Percentiles rank a stretch among this genome's conserved stretches.
These are phyloP conservation scores for Fusarium buharicum DNA, from an alignment of 2,329 filamentous ascomycete species.

Conservation along the genomic window DNA sequence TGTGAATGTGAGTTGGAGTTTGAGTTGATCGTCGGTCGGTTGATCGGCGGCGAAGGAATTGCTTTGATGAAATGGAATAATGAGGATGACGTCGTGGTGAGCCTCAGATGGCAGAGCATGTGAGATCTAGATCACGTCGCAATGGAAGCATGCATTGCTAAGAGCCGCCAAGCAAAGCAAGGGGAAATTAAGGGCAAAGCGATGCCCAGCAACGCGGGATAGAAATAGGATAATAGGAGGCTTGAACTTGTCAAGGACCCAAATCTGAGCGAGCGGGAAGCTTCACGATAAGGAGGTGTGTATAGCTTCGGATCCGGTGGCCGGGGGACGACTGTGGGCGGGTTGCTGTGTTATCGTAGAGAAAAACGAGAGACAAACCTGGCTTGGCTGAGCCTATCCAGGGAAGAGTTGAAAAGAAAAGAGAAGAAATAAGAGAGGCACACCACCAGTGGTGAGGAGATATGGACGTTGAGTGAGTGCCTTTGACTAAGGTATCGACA, in stretches of 20 bases:
- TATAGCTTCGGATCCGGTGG: constrained; percentile 30
- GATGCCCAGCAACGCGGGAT: constrained; percentile 23
- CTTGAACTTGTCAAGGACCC: constrained; percentile 6
- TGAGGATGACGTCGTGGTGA: constrained; percentile 38
- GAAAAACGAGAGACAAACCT: constrained; percentile 34
- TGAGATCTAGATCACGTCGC: constrained; percentile 40
- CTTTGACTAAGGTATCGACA: constrained; percentile 10
- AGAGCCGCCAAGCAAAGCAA: constrained; percentile 28
- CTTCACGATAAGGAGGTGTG: constrained; percentile 30
- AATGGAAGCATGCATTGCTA: constrained; percentile 27
- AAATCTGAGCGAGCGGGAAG: constrained; percentile 5
- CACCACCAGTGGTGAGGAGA: constrained; percentile 38
- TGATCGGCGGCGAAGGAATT: constrained; percentile 32
- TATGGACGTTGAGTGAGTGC: constrained; percentile 4
- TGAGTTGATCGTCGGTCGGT: constrained; percentile 24
- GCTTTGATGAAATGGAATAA: constrained; percentile 29
- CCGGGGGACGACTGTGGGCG: constrained; percentile 20
- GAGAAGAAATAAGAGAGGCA: constrained; percentile 11
- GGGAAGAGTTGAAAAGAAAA: not conserved
- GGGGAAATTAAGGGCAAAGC: constrained; percentile 22
- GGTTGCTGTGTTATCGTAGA: not conserved
- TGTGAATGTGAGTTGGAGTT: not conserved
- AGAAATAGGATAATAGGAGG: constrained; percentile 3
- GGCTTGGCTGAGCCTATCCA: constrained; percentile 3
- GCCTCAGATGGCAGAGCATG: constrained; percentile 26